Conservation (phyloP, 2,329 filamentous ascomycete genomes). For the Nectriaceae sp. region DNA sequence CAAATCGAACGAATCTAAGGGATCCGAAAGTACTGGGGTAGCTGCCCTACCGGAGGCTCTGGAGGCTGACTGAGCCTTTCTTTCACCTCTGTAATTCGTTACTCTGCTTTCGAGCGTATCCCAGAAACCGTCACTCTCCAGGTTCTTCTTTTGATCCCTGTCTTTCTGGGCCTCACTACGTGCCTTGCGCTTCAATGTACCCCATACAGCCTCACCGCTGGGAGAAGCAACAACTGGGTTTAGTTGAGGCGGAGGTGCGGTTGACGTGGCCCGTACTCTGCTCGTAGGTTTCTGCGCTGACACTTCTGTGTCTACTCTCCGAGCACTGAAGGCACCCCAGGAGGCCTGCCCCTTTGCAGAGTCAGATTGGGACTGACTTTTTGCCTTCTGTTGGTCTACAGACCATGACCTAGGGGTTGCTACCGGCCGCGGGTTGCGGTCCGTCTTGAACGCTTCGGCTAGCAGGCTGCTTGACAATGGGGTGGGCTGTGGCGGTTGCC, state of each 20-base stretch:
- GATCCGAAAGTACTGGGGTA: no score
- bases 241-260: neutral
- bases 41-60: no score
- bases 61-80: neutral
- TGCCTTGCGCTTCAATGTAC: conserved; percentile 17
- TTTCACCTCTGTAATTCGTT: conserved; percentile 17
- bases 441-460: conserved; percentile 35
- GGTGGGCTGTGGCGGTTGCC: conserved; percentile 5
- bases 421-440: conserved; percentile 25
- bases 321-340: conserved; percentile 28
- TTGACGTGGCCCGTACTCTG: neutral
- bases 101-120: conserved; percentile 26
- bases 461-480: conserved; percentile 31
- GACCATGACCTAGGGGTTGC: conserved; percentile 30
- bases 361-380: neutral
- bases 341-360: conserved; percentile 1
- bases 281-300: conserved; percentile 4
- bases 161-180: conserved; percentile 9
- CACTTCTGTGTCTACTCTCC: conserved; percentile 22
- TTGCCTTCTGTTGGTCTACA: conserved; percentile 3
- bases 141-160: conserved; percentile 1
- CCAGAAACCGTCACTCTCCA: conserved; percentile 19
- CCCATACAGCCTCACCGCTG: neutral
- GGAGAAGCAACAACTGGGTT: neutral
- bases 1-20: no score